A percentile compares a stretch with the other conserved stretches of the same genome.
Evolutionary conservation across 2,329 filamentous ascomycete species (phyloP).

Genomic region (Ciborinia camelliae): DNA sequence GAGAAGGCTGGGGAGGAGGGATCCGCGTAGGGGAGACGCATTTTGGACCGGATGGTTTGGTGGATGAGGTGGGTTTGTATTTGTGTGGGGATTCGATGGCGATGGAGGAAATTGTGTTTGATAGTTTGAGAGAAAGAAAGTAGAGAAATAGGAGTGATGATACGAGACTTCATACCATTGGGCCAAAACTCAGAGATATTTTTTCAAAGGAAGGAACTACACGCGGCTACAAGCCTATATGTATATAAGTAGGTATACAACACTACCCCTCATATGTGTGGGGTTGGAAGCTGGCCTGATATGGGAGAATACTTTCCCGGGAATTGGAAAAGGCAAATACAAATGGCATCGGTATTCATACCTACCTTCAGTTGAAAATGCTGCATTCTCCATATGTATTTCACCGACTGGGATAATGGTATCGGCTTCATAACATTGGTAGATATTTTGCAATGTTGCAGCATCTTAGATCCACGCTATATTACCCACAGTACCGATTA

Average conservation of each 20-base stretch:
- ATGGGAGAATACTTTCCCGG: conserved; percentile 17
- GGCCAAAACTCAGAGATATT: background rate
- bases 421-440: background rate
- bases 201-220: background rate
- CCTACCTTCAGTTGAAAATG: background rate
- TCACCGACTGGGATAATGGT: background rate
- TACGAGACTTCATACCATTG: conserved; percentile 5
- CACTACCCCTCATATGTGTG: conserved; percentile 13
- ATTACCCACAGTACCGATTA: background rate
- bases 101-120: background rate
- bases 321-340: background rate
- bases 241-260: background rate
- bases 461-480: background rate
- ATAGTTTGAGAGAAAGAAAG: conserved; percentile 1
- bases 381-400: background rate
- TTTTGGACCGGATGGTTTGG: conserved; percentile 36
- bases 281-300: conserved; percentile 4
- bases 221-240: background rate
- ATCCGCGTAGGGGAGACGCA: conserved; percentile 64
- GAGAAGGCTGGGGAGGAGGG: conserved; percentile 47
- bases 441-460: background rate
- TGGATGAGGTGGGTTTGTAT: background rate
- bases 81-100: background rate
- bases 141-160: background rate
- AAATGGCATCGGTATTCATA: background rate